Conservation (phyloP, 2,329 filamentous ascomycete genomes). For the Fulvia fulva region DNA sequence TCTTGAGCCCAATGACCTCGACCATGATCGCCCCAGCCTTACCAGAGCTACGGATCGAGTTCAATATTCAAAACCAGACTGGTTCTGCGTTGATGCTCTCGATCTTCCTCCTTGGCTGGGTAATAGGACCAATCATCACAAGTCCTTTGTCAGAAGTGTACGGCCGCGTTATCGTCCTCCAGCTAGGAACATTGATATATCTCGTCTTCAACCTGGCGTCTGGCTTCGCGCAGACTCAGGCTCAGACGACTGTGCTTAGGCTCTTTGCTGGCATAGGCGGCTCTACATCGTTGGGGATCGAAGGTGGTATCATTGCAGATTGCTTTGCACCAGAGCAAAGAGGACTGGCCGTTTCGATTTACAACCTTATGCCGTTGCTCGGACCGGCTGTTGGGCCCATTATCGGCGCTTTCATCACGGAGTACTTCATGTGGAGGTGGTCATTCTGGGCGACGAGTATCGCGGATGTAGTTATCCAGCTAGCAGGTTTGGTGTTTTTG, state of each 20-base stretch:
- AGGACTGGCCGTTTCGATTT: conserved; percentile 30
- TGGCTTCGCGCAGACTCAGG: conserved; percentile 30
- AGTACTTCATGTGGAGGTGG: conserved; percentile 69
- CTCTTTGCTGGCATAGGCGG: conserved; percentile 32
- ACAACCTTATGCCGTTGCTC: conserved; percentile 29
- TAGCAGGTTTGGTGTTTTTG: conserved; percentile 64
- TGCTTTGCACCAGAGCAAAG: conserved; percentile 30
- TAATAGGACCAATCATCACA: conserved; percentile 19
- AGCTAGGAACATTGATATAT: conserved; percentile 30
- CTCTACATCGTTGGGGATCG: conserved; percentile 25
- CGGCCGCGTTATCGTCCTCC: conserved; percentile 29
- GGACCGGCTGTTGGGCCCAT: conserved; percentile 51
- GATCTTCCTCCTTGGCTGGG: conserved; percentile 20
- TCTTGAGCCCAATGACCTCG: background rate
- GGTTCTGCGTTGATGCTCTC: background rate
- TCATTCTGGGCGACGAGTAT: conserved; percentile 84
- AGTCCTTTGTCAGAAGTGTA: conserved; percentile 32
- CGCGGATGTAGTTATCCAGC: conserved; percentile 62
- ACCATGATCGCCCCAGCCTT: background rate
- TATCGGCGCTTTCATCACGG: conserved; percentile 59
- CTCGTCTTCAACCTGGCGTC: conserved; percentile 31
- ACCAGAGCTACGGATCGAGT: background rate
- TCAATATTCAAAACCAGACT: background rate
- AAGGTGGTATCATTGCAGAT: conserved; percentile 30
- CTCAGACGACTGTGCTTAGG: conserved; percentile 32